Evolutionary conservation across 2,329 filamentous ascomycete genomes (phyloP).

Genomic region (Sarocladiaceae sp.): DNA sequence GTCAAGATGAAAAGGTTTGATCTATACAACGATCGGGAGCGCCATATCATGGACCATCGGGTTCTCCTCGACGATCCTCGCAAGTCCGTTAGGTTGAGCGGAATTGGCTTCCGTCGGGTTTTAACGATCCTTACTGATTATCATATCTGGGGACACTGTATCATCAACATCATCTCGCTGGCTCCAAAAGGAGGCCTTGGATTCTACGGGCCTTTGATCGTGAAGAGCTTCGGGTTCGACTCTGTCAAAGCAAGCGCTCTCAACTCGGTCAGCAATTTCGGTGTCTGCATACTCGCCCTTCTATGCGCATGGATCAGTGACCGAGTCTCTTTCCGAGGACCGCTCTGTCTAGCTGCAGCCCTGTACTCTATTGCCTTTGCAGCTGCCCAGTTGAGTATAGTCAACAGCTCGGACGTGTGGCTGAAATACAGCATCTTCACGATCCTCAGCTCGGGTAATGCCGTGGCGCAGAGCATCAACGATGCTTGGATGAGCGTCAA

Average conservation of each 20-base stretch:
- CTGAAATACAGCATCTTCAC: slow-evolving; percentile 16
- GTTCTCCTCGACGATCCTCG: slow-evolving; percentile 13
- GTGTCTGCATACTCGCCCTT: slow-evolving; percentile 11
- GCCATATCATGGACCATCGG: slow-evolving; percentile 10
- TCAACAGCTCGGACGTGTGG: slow-evolving; percentile 13
- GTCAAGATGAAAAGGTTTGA: slow-evolving; percentile 10
- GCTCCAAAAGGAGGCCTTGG: slow-evolving; percentile 13
- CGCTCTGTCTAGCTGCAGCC: slow-evolving; percentile 2
- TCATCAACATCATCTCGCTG: slow-evolving; percentile 14
- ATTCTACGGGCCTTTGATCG: slow-evolving; percentile 13
- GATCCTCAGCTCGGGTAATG: slow-evolving; percentile 18
- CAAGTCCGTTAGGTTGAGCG: slow-evolving; percentile 10
- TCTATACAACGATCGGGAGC: slow-evolving; percentile 13
- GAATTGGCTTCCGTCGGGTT: neutral
- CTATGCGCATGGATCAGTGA: slow-evolving; percentile 6
- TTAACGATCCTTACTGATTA: slow-evolving; percentile 6
- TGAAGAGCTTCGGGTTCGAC: slow-evolving; percentile 16
- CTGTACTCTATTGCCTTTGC: slow-evolving; percentile 8
- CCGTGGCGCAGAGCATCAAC: slow-evolving; percentile 17
- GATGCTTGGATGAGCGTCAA: slow-evolving; percentile 14
- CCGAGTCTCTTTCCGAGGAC: slow-evolving; percentile 5
- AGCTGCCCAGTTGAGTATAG: slow-evolving; percentile 13
- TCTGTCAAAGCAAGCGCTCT: slow-evolving; percentile 13
- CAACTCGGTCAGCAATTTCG: slow-evolving; percentile 12
- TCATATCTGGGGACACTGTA: slow-evolving; percentile 13